phyloP scores from a whole-genome alignment of 768 basidiomycete genomes.

The Boletus reticulatus region DNA sequence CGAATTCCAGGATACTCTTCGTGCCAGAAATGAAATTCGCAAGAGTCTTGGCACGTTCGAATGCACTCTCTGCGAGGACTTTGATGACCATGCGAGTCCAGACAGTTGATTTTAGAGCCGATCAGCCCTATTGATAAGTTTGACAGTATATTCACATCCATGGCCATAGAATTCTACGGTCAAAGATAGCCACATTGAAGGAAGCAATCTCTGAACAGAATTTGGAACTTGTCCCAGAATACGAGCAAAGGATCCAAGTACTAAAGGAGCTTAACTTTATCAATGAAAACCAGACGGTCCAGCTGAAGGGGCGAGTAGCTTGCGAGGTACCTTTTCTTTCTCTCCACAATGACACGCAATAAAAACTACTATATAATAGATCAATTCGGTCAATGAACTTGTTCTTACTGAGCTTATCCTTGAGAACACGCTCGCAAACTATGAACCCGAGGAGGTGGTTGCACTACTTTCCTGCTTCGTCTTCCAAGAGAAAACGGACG shows the following conservation, averaged over 20 bases:
- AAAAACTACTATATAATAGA: conserved; percentile 46
- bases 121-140: conserved; percentile 8
- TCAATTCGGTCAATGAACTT: conserved; percentile 97
- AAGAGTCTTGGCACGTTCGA: conserved; percentile 40
- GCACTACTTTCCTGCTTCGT: conserved; percentile 95
- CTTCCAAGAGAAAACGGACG: conserved; percentile 97
- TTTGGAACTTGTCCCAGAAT: conserved; percentile 93
- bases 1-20: conserved; percentile 86
- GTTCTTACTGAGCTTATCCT: conserved; percentile 95
- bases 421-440: conserved; percentile 88
- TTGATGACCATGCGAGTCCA: conserved; percentile 69
- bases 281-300: conserved; percentile 92
- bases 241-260: conserved; percentile 90
- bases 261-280: conserved; percentile 91
- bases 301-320: conserved; percentile 94
- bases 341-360: background rate
- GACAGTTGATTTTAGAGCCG: background rate
- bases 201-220: conserved; percentile 94
- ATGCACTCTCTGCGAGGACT: conserved; percentile 64
- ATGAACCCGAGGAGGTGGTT: conserved; percentile 94
- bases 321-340: conserved; percentile 68
- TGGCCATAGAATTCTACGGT: conserved; percentile 67
- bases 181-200: conserved; percentile 75
- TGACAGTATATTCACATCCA: conserved; percentile 75
- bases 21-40: conserved; percentile 50